Evolutionary conservation across 2,329 filamentous ascomycete genomes (phyloP).

Genomic region (Ophiosphaerella korrae): DNA sequence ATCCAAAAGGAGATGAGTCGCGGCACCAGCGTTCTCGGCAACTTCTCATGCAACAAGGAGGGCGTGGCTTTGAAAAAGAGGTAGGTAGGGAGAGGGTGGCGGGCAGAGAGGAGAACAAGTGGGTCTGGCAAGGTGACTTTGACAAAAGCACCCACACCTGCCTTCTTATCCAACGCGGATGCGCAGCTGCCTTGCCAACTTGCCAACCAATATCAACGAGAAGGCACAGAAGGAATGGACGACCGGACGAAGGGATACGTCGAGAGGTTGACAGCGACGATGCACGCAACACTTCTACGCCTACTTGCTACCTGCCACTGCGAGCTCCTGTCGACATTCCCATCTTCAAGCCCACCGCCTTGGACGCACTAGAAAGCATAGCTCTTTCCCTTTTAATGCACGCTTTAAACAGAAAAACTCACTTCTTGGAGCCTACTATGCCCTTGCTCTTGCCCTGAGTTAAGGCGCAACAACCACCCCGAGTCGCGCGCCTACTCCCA

Average conservation of each 20-base stretch:
- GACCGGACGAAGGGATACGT: slow-evolving; percentile 3
- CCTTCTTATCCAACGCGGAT: not conserved
- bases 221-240: slow-evolving; percentile 2
- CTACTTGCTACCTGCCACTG: slow-evolving; percentile 14
- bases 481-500: not conserved
- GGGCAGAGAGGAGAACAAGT: slow-evolving; percentile 2
- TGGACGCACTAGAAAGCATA: not conserved
- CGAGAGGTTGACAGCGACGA: not conserved
- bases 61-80: slow-evolving; percentile 17
- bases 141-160: slow-evolving; percentile 5
- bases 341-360: not conserved
- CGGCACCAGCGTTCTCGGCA: slow-evolving; percentile 16
- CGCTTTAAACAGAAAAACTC: too few relatives aligned
- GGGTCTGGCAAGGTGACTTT: slow-evolving; percentile 6
- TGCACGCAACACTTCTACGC: slow-evolving; percentile 1
- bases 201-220: not conserved
- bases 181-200: slow-evolving; percentile 2
- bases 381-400: too few relatives aligned
- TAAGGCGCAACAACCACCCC: not conserved
- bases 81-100: slow-evolving; percentile 14
- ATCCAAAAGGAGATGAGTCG: slow-evolving; percentile 27
- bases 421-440: too few relatives aligned
- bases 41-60: slow-evolving; percentile 18
- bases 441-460: not conserved
- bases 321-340: not conserved